Evolutionary conservation across 2,329 filamentous ascomycete species (phyloP), one percentile per base, ranked within the genome.

Genomic region (Hymenoscyphus salicellus): DNA sequence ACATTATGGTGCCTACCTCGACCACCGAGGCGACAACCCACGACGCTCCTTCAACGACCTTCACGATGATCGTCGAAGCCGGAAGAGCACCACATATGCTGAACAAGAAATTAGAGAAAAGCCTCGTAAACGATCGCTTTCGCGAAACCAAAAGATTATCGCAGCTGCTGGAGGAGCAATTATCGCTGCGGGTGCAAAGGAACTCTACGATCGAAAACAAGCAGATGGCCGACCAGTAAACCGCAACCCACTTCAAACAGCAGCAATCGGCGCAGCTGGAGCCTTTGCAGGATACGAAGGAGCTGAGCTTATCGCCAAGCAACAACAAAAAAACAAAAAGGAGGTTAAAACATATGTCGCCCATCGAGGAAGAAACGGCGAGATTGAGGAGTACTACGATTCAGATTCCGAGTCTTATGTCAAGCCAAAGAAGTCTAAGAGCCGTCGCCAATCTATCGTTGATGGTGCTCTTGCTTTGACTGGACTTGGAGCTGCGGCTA

Each of bases 121-220:
- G 46, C 66, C 70, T 62, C 80, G 80, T 66, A 83, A 77, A 70
- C 80, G 84, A 70, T 79, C 83, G 65, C 77, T 88, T 65, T 82
- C 82, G 66, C 85, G 87, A 77, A 84, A 89, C 71, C 83, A 89
- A 69, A 88, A 88, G 77, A 86, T 89, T 68, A 81, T 88, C 57
- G 86, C 86, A 26, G 87, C 85, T n/a, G 82, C 89, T 38, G 83
- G 85, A 41, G 87, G 87, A 52, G 87, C 86, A 61, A 84, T 86
- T 36, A 77, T 89, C 26, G 84, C 85, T n/a, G 84, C 86, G 10
- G 86, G 86, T 60, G 85, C 85, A 60, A 89, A 89, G 76, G 87
- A 89, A 73, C 76, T 89, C 4, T 89, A 83, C 74, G 86, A 89
- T 71, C 86, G 86, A 66, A 83, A 79, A 69, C 84, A 88, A 71